phyloP scores from a whole-genome alignment of 176 grass and related monocot species.

The Ampelocalamus luodianensis region DNA sequence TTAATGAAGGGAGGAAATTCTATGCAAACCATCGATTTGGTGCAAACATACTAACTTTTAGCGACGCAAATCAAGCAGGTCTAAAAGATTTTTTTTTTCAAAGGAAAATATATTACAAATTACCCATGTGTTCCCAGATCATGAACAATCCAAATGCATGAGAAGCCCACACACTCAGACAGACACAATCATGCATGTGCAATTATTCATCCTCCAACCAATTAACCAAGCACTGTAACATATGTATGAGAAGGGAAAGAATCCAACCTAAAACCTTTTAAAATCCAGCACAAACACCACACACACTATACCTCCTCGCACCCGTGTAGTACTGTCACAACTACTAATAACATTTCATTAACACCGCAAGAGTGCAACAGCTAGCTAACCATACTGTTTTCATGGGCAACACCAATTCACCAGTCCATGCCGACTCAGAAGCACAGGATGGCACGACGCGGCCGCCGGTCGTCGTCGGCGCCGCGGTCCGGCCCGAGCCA shows the following conservation, averaged over 20 bases:
- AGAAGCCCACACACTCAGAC: not conserved
- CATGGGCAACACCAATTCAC: not conserved
- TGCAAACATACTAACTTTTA: not conserved
- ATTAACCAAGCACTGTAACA: not conserved
- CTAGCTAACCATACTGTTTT: not conserved
- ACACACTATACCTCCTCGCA: not conserved
- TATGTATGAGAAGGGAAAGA: not conserved
- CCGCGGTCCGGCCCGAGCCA: not conserved
- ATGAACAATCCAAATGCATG: not conserved
- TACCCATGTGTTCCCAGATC: not conserved
- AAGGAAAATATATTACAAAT: not conserved
- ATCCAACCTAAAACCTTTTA: not conserved
- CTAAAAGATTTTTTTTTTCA: not conserved
- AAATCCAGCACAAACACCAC: not conserved
- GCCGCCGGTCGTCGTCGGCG: not conserved
- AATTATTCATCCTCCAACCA: constrained; percentile 23
- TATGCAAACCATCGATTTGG: not conserved
- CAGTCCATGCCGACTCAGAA: constrained; percentile 5
- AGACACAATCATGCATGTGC: not conserved
- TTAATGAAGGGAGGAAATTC: not conserved
- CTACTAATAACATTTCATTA: not conserved
- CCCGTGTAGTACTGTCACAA: not conserved
- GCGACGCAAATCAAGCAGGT: not conserved
- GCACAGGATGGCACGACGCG: not conserved
- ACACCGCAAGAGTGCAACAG: constrained; percentile 3